Evolutionary conservation across 768 basidiomycete genomes (phyloP).

Genomic region (Boletus insuetus): DNA sequence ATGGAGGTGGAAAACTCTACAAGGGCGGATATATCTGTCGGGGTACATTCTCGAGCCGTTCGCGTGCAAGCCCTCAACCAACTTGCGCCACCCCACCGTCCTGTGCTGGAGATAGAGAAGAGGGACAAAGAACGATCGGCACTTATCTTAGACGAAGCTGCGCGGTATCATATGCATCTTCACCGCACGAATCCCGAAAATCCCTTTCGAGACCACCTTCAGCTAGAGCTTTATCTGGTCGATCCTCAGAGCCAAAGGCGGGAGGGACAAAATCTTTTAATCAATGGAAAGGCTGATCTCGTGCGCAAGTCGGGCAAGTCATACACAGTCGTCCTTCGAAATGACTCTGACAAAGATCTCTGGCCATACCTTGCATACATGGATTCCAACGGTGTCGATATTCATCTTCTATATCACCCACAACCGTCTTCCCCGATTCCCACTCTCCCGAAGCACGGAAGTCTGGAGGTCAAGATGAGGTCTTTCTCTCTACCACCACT

Average conservation of each 20-base stretch:
- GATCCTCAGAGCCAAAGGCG: constrained; percentile 44
- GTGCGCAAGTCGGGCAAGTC: constrained; percentile 40
- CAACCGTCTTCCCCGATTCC: constrained; percentile 35
- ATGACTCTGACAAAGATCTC: constrained; percentile 48
- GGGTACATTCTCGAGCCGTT: constrained; percentile 38
- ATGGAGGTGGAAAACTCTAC: constrained; percentile 43
- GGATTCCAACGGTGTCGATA: constrained; percentile 54
- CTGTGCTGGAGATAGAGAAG: constrained; percentile 38
- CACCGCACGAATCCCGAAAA: constrained; percentile 46
- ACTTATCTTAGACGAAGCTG: constrained; percentile 53
- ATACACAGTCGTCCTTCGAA: constrained; percentile 49
- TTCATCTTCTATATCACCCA: constrained; percentile 55
- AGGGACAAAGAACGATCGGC: constrained; percentile 32
- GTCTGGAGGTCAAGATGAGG: constrained; percentile 36
- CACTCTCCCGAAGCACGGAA: constrained; percentile 42
- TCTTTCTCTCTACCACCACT: constrained; percentile 44
- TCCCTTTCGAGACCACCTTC: constrained; percentile 46
- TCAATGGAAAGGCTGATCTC: constrained; percentile 47
- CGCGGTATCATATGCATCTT: constrained; percentile 58
- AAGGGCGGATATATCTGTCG: constrained; percentile 52
- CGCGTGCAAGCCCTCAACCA: constrained; percentile 47
- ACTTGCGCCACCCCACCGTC: constrained; percentile 36
- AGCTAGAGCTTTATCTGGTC: constrained; percentile 51
- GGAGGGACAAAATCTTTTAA: constrained; percentile 45
- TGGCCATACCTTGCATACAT: constrained; percentile 66